Conservation (phyloP, 2,329 filamentous ascomycete species). For the Colletotrichum godetiae region DNA sequence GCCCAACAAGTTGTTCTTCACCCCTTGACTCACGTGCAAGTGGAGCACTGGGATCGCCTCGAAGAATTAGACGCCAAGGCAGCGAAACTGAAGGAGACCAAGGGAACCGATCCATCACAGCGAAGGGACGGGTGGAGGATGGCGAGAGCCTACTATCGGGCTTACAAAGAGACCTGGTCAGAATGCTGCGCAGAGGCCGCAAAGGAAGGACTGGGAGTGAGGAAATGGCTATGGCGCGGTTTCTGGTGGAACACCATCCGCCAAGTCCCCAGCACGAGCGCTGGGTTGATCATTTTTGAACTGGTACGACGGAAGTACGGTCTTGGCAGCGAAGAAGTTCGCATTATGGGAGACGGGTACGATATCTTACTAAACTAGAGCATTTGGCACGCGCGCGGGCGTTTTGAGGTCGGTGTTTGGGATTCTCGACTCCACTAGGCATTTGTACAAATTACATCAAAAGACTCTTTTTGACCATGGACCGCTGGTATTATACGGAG, state of each 20-base stretch:
- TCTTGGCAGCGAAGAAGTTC: conserved; percentile 68
- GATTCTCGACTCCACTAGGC: conserved; percentile 14
- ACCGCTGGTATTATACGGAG: background rate
- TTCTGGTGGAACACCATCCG: conserved; percentile 79
- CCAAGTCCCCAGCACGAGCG: conserved; percentile 81
- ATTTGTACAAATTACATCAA: conserved; percentile 14
- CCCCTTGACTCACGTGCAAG: conserved; percentile 76
- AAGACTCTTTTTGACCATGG: background rate
- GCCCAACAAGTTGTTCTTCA: conserved; percentile 77
- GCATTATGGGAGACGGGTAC: conserved; percentile 76
- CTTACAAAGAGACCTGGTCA: conserved; percentile 75
- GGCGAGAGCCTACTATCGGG: conserved; percentile 74
- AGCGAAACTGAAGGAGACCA: conserved; percentile 54
- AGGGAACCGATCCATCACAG: conserved; percentile 44
- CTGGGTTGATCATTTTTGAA: conserved; percentile 83
- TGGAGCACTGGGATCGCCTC: conserved; percentile 78
- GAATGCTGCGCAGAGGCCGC: conserved; percentile 70
- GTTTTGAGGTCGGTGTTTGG: conserved; percentile 10
- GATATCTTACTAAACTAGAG: conserved; percentile 71
- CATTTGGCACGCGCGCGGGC: conserved; percentile 12
- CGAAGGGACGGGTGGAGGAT: conserved; percentile 59
- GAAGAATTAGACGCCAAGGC: conserved; percentile 76
- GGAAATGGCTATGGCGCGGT: conserved; percentile 75
- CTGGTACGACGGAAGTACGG: conserved; percentile 80
- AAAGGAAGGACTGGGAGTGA: conserved; percentile 65